Percentiles rank a stretch among this genome's conserved stretches.
These are phyloP conservation scores for Solanum virginianum DNA, from an alignment of 257 asterid species.

Conservation along the genomic window DNA sequence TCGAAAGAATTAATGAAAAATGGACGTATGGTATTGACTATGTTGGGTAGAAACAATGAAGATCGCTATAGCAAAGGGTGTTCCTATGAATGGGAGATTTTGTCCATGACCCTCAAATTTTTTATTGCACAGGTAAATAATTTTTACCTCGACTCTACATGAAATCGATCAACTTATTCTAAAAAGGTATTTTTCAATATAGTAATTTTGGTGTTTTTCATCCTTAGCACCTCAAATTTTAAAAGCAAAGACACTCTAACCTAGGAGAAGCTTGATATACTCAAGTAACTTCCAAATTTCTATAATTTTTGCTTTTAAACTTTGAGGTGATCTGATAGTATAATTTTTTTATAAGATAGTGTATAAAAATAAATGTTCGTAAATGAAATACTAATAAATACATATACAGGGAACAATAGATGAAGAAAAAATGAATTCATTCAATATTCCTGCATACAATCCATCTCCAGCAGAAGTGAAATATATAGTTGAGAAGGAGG, in stretches of 20 bases:
- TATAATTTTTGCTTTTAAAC: too few species aligned
- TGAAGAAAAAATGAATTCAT: neutral
- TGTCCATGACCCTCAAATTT: constrained; percentile 29
- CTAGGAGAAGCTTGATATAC: too few species aligned
- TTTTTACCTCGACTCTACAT: too few species aligned
- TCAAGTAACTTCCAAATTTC: too few species aligned
- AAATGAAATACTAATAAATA: neutral
- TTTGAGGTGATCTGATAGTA: too few species aligned
- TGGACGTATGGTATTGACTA: constrained; percentile 44
- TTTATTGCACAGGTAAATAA: constrained; percentile 31
- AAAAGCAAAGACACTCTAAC: too few species aligned
- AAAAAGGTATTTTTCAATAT: too few species aligned
- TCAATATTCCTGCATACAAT: neutral
- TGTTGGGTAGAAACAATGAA: constrained; percentile 37
- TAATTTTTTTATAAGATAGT: too few species aligned
- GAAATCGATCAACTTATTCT: too few species aligned
- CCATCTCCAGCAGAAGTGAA: neutral
- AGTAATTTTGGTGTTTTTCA: too few species aligned
- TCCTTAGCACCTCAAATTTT: too few species aligned
- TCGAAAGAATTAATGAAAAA: constrained; percentile 32
- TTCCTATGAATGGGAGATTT: constrained; percentile 39
- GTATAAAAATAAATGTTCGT: too few species aligned
- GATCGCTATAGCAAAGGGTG: constrained; percentile 30
- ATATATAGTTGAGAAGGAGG: neutral
- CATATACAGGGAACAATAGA: neutral